Percentiles rank a stretch among this genome's conserved stretches.
Evolutionary conservation across 2,329 filamentous ascomycete species (phyloP).

Genomic region (Verticillium tricorpus): DNA sequence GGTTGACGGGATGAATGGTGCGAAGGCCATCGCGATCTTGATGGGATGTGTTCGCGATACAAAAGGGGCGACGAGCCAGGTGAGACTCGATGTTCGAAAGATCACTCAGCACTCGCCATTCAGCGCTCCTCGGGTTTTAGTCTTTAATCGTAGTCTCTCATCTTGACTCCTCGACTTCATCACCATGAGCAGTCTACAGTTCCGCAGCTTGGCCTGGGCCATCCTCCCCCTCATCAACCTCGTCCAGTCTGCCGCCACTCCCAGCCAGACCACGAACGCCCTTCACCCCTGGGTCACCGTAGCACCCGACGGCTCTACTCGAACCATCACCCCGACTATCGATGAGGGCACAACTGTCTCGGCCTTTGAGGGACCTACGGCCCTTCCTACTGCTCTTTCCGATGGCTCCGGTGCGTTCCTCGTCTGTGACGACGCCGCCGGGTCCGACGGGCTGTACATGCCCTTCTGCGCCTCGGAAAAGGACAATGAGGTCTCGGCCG

Average conservation of each 20-base stretch:
- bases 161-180: background rate
- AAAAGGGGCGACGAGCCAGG: background rate
- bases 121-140: background rate
- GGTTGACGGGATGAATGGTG: background rate
- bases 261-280: conserved; percentile 3
- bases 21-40: background rate
- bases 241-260: background rate
- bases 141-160: background rate
- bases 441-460: conserved; percentile 5
- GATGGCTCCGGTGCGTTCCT: conserved; percentile 11
- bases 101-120: background rate
- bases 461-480: conserved; percentile 12
- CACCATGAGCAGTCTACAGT: background rate
- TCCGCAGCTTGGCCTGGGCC: background rate
- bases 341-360: conserved; percentile 10
- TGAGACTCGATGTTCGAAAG: background rate
- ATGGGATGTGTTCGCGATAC: background rate
- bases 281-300: conserved; percentile 14
- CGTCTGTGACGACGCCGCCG: conserved; percentile 9
- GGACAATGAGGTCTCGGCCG: conserved; percentile 6
- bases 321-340: conserved; percentile 12
- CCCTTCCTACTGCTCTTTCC: conserved; percentile 8
- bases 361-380: conserved; percentile 6
- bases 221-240: background rate
- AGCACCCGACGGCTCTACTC: conserved; percentile 6